These are phyloP conservation scores for Cyclotella distinguenda DNA, from an alignment of 108 stramenopile species.

Conservation along the genomic window DNA sequence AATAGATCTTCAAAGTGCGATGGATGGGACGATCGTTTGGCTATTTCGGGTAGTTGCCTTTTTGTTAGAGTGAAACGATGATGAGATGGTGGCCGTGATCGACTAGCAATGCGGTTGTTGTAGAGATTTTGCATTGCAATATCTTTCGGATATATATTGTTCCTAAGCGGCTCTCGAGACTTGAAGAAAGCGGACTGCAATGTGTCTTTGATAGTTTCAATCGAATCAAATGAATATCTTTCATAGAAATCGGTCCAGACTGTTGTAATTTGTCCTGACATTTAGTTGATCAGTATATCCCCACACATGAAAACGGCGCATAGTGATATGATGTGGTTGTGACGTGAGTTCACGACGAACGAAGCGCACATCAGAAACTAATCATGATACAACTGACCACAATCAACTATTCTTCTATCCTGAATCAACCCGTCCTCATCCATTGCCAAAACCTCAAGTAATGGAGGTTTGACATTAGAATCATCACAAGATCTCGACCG, in stretches of 20 bases:
- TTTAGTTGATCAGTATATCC: too few species aligned
- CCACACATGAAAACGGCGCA: slow-evolving; percentile 13
- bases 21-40: slow-evolving; percentile 14
- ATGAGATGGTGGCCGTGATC: slow-evolving; percentile 23
- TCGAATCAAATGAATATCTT: slow-evolving; percentile 1
- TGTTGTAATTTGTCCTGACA: slow-evolving; percentile 66
- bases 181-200: slow-evolving; percentile 7
- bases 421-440: slow-evolving; percentile 14
- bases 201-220: background rate
- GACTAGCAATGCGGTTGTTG: slow-evolving; percentile 35
- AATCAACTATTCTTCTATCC: slow-evolving; percentile 32
- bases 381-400: slow-evolving; percentile 22
- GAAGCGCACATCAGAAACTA: background rate
- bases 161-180: slow-evolving; percentile 21
- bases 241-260: slow-evolving; percentile 48
- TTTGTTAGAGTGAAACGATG: slow-evolving; percentile 40
- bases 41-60: slow-evolving; percentile 48
- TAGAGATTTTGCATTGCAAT: slow-evolving; percentile 53
- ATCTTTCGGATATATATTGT: slow-evolving; percentile 43
- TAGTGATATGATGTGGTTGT: slow-evolving; percentile 10
- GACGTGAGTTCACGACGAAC: background rate
- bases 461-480: slow-evolving; percentile 11
- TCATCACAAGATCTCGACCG: background rate
- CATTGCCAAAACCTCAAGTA: slow-evolving; percentile 25
- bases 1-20: slow-evolving; percentile 37